Percentiles rank a stretch among this genome's conserved stretches.
phyloP scores from a whole-genome alignment of 2,329 filamentous ascomycete genomes.

The Didymella segeticola region DNA sequence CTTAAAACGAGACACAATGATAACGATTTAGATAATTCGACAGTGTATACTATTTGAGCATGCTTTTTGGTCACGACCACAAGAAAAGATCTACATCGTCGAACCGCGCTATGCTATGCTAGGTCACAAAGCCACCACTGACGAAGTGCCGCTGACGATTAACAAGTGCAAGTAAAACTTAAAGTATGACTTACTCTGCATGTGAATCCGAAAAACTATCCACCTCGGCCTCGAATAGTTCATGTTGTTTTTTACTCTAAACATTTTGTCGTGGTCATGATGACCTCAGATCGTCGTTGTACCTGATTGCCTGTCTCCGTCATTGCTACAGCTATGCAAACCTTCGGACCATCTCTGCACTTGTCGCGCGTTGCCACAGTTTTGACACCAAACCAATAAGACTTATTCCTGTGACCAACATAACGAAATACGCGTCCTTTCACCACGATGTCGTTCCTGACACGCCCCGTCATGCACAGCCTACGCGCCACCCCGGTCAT shows the following conservation, averaged over 20 bases:
- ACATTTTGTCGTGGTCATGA: constrained; percentile 23
- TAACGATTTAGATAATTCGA: neutral
- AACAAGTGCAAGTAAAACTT: too few species aligned
- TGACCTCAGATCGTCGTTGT: constrained; percentile 23
- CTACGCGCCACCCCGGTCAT: neutral
- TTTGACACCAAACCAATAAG: neutral
- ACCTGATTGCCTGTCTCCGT: constrained; percentile 2
- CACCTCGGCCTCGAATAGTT: too few species aligned
- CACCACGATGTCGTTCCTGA: constrained; percentile 10
- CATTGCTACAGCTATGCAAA: neutral
- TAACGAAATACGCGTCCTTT: neutral
- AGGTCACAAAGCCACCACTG: neutral
- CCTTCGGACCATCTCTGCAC: neutral
- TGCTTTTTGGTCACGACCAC: neutral
- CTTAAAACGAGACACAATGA: too few species aligned
- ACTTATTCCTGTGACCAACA: too few species aligned
- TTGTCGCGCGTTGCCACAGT: neutral
- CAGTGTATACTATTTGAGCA: neutral
- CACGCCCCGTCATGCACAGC: neutral
- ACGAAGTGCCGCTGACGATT: too few species aligned
- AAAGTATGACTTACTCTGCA: too few species aligned
- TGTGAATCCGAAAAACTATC: too few species aligned
- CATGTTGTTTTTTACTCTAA: too few species aligned
- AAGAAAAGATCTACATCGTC: neutral
- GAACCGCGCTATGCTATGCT: neutral